These are phyloP conservation scores for Perkinsus olseni DNA, from an alignment of 169 alveolate species.

Conservation along the genomic window DNA sequence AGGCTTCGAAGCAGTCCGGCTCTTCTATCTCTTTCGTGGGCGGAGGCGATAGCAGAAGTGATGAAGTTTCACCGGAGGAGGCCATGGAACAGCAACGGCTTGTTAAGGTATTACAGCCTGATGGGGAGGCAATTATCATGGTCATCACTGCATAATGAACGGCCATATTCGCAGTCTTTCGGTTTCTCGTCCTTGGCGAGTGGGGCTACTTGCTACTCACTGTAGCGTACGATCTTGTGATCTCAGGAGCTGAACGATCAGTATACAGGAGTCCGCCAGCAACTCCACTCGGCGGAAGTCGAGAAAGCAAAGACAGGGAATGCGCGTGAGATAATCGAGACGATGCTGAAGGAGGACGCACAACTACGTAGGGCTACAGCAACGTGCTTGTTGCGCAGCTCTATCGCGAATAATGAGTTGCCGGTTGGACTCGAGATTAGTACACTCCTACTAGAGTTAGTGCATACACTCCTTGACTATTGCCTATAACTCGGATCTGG, in stretches of 20 bases:
- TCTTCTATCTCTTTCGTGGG: neutral
- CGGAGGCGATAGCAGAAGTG: neutral
- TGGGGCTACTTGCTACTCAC: too few species aligned
- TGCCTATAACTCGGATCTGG: too few species aligned
- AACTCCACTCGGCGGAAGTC: neutral
- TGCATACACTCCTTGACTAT: too few species aligned
- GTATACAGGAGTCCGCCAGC: neutral
- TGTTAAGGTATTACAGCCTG: neutral
- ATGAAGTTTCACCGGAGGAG: neutral
- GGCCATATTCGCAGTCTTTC: too few species aligned
- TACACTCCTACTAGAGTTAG: too few species aligned
- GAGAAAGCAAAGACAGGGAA: neutral
- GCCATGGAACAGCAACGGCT: slow-evolving; percentile 1
- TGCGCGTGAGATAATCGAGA: neutral
- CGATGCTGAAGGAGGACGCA: neutral
- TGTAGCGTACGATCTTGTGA: neutral
- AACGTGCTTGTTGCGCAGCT: too few species aligned
- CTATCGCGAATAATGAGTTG: too few species aligned
- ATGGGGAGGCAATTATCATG: too few species aligned
- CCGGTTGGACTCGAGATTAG: too few species aligned
- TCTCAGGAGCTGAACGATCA: neutral
- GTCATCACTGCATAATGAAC: too few species aligned
- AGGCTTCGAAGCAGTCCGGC: neutral
- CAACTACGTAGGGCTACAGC: neutral
- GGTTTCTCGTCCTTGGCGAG: too few species aligned